Evolutionary conservation across 257 asterid genomes (phyloP), one percentile per base, ranked within the genome.

Genomic region (Solanum sejunctum): DNA sequence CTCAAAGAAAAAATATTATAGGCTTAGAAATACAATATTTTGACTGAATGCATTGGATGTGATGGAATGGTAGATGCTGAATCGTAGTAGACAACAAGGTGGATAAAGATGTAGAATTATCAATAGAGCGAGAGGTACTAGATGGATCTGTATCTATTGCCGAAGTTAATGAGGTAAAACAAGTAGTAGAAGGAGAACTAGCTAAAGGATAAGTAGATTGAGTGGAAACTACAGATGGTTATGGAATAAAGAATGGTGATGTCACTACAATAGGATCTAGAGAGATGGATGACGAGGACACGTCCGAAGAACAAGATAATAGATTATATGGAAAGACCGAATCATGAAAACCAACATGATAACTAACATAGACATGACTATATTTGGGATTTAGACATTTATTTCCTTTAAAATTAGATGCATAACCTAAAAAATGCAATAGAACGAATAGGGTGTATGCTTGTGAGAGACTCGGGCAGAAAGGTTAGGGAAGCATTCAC

Each of bases 181-280:
- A 61, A 11, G 8, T 16, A 61, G 17, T 0, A 21, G 39, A 61
- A 10, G 17, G 36, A 61, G 69, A 61, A 61, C 4, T 0, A 3
- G 16, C 23, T 5, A 16, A 61, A 61, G 18, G 36, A 61, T 21
- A 3, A 16, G 11, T 10, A 21, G 1, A 23, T 2, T 4, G 39
- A 11, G 36, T 61, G 6, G 3, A 0, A 0, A 3, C 17, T 5
- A 21, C 9, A 11, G 0, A 0, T 23, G 17, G 2, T 11, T 61
- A 8, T 0, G 17, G 17, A 21, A 8, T 61, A 21, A 61, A 61
- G 23, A 61, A 61, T 3, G 69, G 69, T 0, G 69, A 61, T 61
- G 36, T 61, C 16, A 21, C 17, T 12, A 21, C 3, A 11, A 61
- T 16, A 5, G 36, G 12, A 61, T 10, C 8, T 61, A 1, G 36